These are phyloP conservation scores for Hypoxylon sp. DNA, from an alignment of 2,329 filamentous ascomycete species.

Conservation along the genomic window DNA sequence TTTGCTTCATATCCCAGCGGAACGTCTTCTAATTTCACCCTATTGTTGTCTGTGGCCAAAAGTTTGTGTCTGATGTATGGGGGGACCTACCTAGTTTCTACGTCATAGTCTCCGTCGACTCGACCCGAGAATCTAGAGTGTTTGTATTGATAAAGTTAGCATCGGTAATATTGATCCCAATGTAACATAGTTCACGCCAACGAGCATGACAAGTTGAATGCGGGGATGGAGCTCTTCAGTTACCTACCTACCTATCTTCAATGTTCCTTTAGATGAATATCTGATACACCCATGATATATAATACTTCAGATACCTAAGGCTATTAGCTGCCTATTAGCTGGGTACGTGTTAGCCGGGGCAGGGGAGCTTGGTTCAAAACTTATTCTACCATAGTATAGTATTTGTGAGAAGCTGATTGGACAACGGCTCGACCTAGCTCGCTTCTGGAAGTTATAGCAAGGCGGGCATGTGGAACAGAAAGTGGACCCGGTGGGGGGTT, in stretches of 20 bases:
- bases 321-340: no score
- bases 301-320: background rate
- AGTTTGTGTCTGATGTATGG: slow-evolving; percentile 1
- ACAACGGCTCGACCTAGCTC: slow-evolving; percentile 30
- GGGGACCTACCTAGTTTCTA: background rate
- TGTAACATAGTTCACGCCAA: slow-evolving; percentile 14
- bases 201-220: slow-evolving; percentile 21
- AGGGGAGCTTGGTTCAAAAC: slow-evolving; percentile 23
- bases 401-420: slow-evolving; percentile 28
- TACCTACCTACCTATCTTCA: background rate
- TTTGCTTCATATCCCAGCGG: slow-evolving; percentile 5
- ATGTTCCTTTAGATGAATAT: slow-evolving; percentile 25
- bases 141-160: slow-evolving; percentile 15
- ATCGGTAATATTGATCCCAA: slow-evolving; percentile 15
- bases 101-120: slow-evolving; percentile 2
- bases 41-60: background rate
- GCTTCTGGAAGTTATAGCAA: slow-evolving; percentile 41
- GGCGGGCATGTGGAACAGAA: slow-evolving; percentile 36
- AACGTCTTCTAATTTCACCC: background rate
- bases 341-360: slow-evolving; percentile 9
- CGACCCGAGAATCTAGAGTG: slow-evolving; percentile 6
- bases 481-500: slow-evolving; percentile 31
- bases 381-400: slow-evolving; percentile 7
- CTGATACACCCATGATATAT: slow-evolving; percentile 23
- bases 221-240: slow-evolving; percentile 22